Percentiles rank a stretch among this genome's conserved stretches.
Evolutionary conservation across 306 rosid species (phyloP).

Genomic region (Betula pendula): DNA sequence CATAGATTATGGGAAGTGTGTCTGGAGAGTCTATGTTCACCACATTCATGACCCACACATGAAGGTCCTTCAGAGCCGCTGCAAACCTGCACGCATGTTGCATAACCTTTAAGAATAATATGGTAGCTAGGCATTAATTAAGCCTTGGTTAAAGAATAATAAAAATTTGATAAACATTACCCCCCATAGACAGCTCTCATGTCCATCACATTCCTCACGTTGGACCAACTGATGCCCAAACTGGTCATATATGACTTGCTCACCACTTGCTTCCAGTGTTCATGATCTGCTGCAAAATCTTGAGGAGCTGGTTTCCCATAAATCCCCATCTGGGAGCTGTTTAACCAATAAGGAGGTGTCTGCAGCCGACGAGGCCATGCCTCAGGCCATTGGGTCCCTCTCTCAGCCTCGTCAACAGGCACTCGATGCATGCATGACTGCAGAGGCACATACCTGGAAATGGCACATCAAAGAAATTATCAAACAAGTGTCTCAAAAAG

Average conservation of each 20-base stretch:
- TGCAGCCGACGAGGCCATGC: constrained; percentile 70
- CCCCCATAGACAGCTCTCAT: constrained; percentile 96
- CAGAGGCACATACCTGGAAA: constrained; percentile 82
- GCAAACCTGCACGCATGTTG: constrained; percentile 65
- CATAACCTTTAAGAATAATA: not conserved
- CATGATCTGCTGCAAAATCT: constrained; percentile 69
- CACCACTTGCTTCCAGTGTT: constrained; percentile 76
- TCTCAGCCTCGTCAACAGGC: constrained; percentile 46
- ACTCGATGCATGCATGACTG: constrained; percentile 78
- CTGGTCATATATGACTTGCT: constrained; percentile 55
- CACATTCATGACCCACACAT: constrained; percentile 85
- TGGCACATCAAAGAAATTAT: not conserved
- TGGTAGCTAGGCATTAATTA: not conserved
- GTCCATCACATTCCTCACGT: constrained; percentile 89
- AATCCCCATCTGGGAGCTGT: constrained; percentile 72
- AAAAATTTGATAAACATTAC: constrained; percentile 29
- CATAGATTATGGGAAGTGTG: constrained; percentile 86
- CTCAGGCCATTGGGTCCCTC: constrained; percentile 81
- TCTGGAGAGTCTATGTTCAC: constrained; percentile 82
- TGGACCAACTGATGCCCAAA: constrained; percentile 74
- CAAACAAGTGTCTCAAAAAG: not conserved
- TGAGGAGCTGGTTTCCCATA: constrained; percentile 86
- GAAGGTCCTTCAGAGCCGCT: constrained; percentile 71
- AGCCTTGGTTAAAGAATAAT: not conserved
- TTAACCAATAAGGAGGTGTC: constrained; percentile 81